Conservation (phyloP, 768 basidiomycete genomes). For the Mycena crocata region DNA sequence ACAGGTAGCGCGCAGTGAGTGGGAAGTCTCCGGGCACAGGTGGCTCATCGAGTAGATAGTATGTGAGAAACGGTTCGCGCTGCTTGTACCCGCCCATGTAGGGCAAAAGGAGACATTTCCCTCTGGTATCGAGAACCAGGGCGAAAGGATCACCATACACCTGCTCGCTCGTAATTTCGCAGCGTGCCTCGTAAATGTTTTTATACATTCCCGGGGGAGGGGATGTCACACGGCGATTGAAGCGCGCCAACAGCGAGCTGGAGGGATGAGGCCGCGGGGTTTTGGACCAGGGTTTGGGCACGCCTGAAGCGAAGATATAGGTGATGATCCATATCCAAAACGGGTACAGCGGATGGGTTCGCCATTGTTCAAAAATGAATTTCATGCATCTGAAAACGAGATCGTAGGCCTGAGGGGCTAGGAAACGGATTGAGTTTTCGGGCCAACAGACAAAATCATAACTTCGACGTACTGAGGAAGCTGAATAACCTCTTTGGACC, state of each 20-base stretch:
- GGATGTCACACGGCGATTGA: background rate
- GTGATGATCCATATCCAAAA: background rate
- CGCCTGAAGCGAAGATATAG: background rate
- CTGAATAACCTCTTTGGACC: background rate
- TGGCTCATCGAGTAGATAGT: conserved; percentile 18
- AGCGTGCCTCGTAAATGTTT: conserved; percentile 22
- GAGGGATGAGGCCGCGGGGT: background rate
- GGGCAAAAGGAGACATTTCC: conserved; percentile 1
- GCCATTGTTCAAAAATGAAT: background rate
- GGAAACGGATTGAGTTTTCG: background rate
- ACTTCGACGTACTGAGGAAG: background rate
- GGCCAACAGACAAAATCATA: background rate
- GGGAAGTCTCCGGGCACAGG: background rate
- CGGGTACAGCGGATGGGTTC: background rate
- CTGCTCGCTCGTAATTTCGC: conserved; percentile 18
- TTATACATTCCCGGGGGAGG: background rate
- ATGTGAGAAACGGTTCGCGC: conserved; percentile 13
- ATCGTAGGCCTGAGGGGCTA: background rate
- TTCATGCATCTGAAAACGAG: background rate
- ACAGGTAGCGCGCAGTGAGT: conserved; percentile 1
- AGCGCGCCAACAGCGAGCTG: conserved; percentile 10
- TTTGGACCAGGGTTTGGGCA: background rate
- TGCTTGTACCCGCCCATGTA: conserved; percentile 21
- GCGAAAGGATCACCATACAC: background rate
- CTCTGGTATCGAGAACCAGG: background rate